Evolutionary conservation across 352 stramenopile species (phyloP), one percentile per base, ranked within the genome.

Genomic region (Phytophthora pseudosyringae): DNA sequence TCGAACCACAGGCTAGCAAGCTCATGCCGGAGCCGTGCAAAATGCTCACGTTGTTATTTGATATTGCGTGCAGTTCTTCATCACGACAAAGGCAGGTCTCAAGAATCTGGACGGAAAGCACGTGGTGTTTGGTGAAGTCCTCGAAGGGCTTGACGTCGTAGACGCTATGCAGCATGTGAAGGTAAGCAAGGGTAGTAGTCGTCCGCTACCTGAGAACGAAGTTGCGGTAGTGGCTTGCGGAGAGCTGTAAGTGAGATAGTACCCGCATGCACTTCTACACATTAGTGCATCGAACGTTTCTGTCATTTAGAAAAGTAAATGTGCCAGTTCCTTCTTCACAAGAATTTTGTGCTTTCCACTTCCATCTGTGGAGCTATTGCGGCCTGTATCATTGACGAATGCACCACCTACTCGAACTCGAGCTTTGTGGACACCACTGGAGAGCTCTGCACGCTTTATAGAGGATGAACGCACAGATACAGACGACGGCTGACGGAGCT

Each of bases 81-180:
- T 93, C 50, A 93, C 84, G 26, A 93, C 80, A 9, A 84, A 83
- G 44, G 75, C 81, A 7, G 64, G 67, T 1, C 71, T 91, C 29
- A 84, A 74, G 18, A 90, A 90, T 53, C 53, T 93, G 13, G 94
- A 99, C 80, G 91, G 86, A 32, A 98, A 98, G 76, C 97, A 99
- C 73, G 88, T 97, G 5, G 95, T 99, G 7, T 99, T 99, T 83
- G 97, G 97, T 26, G 93, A 98, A 67, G 87, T 98, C 12, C 67
- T 97, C 39, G 84, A 96, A 28, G 81, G 84, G 16, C 73, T 90
- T 29, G 78, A 88, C n/a, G 68, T 93, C 11, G 82, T 93, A 15
- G 80, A 91, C 59, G 55, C 67, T 16, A 90, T 93, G 73, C 81
- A 91, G 52, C 77, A 73, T 35, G 81, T 91, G 5, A 64, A 88